Base-by-base conservation (phyloP, 2,329 filamentous ascomycete species). In the Botryotinia narcissicola region DNA sequence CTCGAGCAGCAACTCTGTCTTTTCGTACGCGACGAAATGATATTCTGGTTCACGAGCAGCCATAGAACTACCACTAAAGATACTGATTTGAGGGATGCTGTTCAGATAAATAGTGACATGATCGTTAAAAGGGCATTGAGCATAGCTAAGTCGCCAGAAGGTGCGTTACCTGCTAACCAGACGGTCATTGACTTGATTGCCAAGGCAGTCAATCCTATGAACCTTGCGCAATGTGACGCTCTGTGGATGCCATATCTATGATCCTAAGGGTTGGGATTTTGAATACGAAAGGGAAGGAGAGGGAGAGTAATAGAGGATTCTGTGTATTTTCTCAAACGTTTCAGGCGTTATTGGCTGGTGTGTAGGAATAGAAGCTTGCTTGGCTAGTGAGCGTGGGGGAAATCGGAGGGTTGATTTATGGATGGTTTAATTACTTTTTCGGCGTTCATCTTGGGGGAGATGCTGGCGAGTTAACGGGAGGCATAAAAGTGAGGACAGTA, bases 231-330 rank as follows among this genome's bases (percentile, higher is more conserved):
- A 83, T 95, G 93, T 80, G 96, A 99, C 86, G 91, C 95, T 74
- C 84, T 99, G 78, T 99, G 96, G 94, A 98, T 98, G 95, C 92
- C 94, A 37, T 99, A 97, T 85, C 85, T 98, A 80, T 98, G 86
- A 83, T 75, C 10, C 3, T 32, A 42, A 25, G 60, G 32, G 37
- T 3, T 63, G 2, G 7, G 7, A n/a, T 63, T n/a, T 62, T 35
- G 20, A 20, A 57, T 1, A 51, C 22, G 42, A 35, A 51, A 25
- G 35, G 40, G 10, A 37, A 18, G 18, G 4, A 35, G 25, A 37
- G 22, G 44, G 32, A 40, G 18, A 18, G 25, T 57, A 14, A 14
- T 14, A 16, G 32, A 18, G 25, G 54, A 29, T 20, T 69, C n/a
- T 25, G 48, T 51, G 40, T 46, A 69, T 68, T 68, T 72, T 40